phyloP scores from a whole-genome alignment of 768 basidiomycete species.

The Naganishia kalamii region DNA sequence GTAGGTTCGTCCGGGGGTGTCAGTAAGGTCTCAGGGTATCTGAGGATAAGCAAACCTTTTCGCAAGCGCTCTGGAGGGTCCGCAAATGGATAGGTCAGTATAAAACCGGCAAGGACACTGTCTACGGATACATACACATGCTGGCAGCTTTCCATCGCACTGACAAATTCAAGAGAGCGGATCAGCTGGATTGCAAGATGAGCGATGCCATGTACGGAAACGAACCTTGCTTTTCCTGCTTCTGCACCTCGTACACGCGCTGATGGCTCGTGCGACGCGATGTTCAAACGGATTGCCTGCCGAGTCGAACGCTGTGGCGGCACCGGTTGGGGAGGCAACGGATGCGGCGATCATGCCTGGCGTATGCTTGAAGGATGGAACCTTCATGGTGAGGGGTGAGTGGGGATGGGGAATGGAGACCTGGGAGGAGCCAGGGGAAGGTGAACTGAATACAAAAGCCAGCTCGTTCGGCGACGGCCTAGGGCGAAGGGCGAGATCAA shows the following conservation, averaged over 20 bases:
- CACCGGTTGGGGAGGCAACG: not conserved
- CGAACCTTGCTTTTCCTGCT: constrained; percentile 40
- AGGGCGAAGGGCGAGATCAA: too few species aligned
- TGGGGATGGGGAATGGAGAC: not conserved
- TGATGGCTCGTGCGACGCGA: constrained; percentile 46
- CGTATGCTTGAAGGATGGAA: constrained; percentile 9
- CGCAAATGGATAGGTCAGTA: not conserved
- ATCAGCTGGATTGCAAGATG: not conserved
- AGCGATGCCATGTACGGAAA: too few species aligned
- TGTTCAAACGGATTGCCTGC: constrained; percentile 28
- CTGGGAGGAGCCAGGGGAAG: not conserved
- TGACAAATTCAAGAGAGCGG: not conserved
- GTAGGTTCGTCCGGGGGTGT: not conserved
- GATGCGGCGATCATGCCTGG: not conserved
- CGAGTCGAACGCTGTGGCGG: not conserved
- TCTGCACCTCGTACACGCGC: constrained; percentile 45
- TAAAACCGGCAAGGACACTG: not conserved
- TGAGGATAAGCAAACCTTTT: constrained; percentile 23
- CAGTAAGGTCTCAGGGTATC: not conserved
- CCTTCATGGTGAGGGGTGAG: constrained; percentile 17
- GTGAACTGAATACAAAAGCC: too few species aligned
- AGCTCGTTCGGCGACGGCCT: too few species aligned
- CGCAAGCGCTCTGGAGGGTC: constrained; percentile 31
- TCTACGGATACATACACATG: constrained; percentile 33
- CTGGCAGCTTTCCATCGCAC: constrained; percentile 48